Base-by-base conservation (phyloP, 768 basidiomycete genomes). In the Tephrocybe rancida region DNA sequence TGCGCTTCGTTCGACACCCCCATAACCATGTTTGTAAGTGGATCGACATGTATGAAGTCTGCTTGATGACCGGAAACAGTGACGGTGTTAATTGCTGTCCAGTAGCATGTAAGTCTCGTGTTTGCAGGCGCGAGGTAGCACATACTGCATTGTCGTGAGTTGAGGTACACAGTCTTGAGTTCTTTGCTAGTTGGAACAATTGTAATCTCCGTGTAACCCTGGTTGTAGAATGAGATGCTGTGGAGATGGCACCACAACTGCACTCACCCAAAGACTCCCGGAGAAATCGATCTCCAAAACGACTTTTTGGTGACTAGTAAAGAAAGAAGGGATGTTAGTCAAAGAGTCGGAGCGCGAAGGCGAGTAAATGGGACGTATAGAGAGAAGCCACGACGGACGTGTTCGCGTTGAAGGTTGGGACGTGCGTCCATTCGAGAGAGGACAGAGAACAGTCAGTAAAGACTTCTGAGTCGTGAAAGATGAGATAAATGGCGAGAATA, bases 121-220 rank as follows among this genome's bases (percentile, higher is more conserved):
- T 41, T 26, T 26, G 37, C 14, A 26, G 16, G 34, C n/a, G 19
- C 11, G 30, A 35, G 30, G 26, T 52, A 32, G 50, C 25, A 77
- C 90, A 50, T 74, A 92, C 92, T 79, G 72, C 89, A 93, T 74
- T 95, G 90, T 39, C 93, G 83, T 34, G 86, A 92, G 68, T 98
- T 90, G 19, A 99, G 82, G 68, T 92, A 85, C 30, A 99, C 79
- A 1, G 92, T 91, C 61, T 79, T 85, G 30, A 99, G 79, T 50
- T 90, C 87, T 48, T 82, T 82, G 64, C 79, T 88, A 34, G 83
- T 87, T 10, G 97, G 97, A 34, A 89, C 71, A 48, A 98, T 78
- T 10, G 92, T 93, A 61, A 99, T 84, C 72, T 96, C 93, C 10
- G 95, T 96, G 68, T 94, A 95, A 56, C 94, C 95, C 93, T 95